Evolutionary conservation across 768 basidiomycete genomes (phyloP).

Genomic region (Artomyces pyxidatus): DNA sequence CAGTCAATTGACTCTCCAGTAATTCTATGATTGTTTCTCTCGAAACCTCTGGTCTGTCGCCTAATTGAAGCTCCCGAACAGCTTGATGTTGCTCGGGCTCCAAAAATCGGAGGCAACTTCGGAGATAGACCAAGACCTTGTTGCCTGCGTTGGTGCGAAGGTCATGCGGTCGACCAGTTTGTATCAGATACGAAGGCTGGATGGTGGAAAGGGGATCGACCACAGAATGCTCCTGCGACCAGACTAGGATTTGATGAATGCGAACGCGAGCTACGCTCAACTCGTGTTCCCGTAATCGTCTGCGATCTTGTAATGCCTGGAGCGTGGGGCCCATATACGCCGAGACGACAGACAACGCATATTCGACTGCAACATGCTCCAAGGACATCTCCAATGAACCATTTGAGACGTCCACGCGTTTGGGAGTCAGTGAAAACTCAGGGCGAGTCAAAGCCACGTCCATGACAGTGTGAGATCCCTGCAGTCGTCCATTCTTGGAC

Average conservation of each 20-base stretch:
- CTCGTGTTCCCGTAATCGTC: not conserved
- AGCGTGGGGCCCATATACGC: not conserved
- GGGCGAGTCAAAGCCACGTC: conserved; percentile 3
- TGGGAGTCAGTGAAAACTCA: conserved; percentile 1
- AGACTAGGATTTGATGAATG: conserved; percentile 40
- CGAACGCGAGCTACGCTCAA: conserved; percentile 1
- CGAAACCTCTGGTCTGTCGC: conserved; percentile 15
- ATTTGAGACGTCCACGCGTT: conserved; percentile 5
- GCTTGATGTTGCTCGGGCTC: conserved; percentile 22
- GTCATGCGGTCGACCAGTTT: conserved; percentile 58
- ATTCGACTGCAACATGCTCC: conserved; percentile 7
- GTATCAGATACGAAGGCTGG: conserved; percentile 78
- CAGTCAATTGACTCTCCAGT: conserved; percentile 6
- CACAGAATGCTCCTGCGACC: conserved; percentile 40
- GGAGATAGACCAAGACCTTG: conserved; percentile 72
- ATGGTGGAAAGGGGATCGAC: conserved; percentile 77
- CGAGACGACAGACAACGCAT: not conserved
- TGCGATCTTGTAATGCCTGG: not conserved
- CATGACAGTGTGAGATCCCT: not conserved
- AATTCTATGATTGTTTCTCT: conserved; percentile 11
- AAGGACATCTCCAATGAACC: conserved; percentile 8
- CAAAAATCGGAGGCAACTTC: conserved; percentile 49
- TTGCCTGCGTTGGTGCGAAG: conserved; percentile 65
- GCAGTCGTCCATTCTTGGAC: not conserved
- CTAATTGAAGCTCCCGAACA: conserved; percentile 5